A percentile compares a stretch with the other conserved stretches of the same genome.
Evolutionary conservation across 163 green algal genomes (phyloP).

Genomic region (Chloroidium sp.): DNA sequence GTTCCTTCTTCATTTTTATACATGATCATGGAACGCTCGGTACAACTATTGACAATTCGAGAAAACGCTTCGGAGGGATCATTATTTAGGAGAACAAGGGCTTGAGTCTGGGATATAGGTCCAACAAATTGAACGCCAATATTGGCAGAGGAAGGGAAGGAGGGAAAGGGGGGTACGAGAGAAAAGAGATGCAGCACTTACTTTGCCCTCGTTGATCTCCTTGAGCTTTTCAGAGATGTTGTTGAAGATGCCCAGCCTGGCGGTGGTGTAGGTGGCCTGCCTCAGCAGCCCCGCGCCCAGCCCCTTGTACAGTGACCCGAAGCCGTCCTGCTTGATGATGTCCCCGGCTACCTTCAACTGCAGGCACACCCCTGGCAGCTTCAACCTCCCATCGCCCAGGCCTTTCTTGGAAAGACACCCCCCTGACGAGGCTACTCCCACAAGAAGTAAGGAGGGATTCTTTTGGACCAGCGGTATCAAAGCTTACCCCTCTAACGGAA

Average conservation of each 20-base stretch:
- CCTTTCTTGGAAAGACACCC: neutral
- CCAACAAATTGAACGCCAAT: too few species aligned
- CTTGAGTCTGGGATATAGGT: neutral
- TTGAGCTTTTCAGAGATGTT: conserved; percentile 66
- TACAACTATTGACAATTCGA: neutral
- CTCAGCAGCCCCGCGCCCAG: conserved; percentile 86
- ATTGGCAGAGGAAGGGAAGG: too few species aligned
- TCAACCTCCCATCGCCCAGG: neutral
- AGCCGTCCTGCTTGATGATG: conserved; percentile 80
- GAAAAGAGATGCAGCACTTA: neutral
- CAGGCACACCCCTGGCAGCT: neutral
- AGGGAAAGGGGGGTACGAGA: too few species aligned
- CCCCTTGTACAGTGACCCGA: conserved; percentile 92
- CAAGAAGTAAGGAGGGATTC: too few species aligned
- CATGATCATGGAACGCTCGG: neutral
- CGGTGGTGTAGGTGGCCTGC: conserved; percentile 97
- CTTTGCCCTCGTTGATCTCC: conserved; percentile 55
- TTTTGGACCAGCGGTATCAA: too few species aligned
- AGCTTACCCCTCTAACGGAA: too few species aligned
- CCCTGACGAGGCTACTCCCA: too few species aligned
- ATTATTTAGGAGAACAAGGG: neutral
- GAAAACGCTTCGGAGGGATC: too few species aligned
- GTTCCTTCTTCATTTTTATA: too few species aligned
- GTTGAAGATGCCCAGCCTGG: conserved; percentile 92
- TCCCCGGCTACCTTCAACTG: conserved; percentile 67